Base-by-base conservation (phyloP, 371 early-diverging fungal genomes). In the Rhizopus delemar region DNA sequence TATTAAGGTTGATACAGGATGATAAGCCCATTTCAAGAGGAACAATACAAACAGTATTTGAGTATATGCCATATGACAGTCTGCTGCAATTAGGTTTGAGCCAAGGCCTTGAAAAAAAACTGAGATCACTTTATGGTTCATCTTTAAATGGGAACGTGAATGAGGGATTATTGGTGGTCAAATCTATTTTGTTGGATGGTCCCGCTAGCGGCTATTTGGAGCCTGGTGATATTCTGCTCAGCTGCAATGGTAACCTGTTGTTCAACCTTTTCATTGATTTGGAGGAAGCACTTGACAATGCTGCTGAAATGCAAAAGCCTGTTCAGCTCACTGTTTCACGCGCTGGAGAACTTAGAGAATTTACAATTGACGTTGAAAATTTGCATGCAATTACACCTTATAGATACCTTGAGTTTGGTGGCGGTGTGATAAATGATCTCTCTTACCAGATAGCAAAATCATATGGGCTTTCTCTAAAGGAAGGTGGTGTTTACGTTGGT, bases 381-480 rank as follows among this genome's bases (percentile, higher is more conserved):
- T 69, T 97, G 55, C 90, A 93, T 65, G 53, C 72, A 2, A 80
- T 89, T 48, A 89, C 91, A 32, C 93, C 93, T 1, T 69, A 78
- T 63, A 70, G 80, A 7, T 89, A 80, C 53, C 67, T 97, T 13
- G 93, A 95, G 65, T 78, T 95, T 34, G 96, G 96, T 46, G 97
- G 95, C 39, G 88, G 86, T 12, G 81, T 88, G 22, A 72, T 94
- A 36, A 89, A 94, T 70, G 86, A 93, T 57, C 65, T 95, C 5
- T 89, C 90, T 15, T 95, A 93, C 69, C 94, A 94, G 71, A 80
- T 93, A 41, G 95, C 95, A 0, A 82, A 87, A 48, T 82, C 84
- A 5, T 91, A 86, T 65, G 83, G 83, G 35, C 81, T 90, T 22
- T 80, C 82, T 15, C 74, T 90, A 13, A 86, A 91, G 3, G 80